Evolutionary conservation across 1,284 basidiomycete species (phyloP), one percentile per base, ranked within the genome.

Genomic region (Vanrija sp.): DNA sequence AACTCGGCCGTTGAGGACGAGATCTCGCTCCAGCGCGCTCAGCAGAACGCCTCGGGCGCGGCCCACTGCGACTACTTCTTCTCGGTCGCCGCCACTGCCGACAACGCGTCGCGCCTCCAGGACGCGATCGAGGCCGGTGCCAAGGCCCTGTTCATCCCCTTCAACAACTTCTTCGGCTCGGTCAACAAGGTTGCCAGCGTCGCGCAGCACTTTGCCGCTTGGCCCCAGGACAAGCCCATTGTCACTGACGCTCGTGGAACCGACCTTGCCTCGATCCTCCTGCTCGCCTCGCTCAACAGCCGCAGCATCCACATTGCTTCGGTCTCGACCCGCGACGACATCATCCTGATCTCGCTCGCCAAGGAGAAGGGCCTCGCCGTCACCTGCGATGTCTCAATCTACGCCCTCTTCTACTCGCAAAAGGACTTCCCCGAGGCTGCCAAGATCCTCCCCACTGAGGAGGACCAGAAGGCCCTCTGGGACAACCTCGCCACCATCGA

Each of bases 331-430:
- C 82, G 84, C 64, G 93, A 94, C 57, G 96, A 98, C 72, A 81
- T 99, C 51, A 79, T 88, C 38, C 78, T 99, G 55, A 98, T 99
- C 71, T 86, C 88, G 6, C 81, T 99, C 47, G 92, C 90, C 81
- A 99, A 98, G 78, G 86, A 87, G 51, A 96, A 95, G 79, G 82
- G 88, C 24, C 82, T 98, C 64, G 87, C 89, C 68, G 95, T 98
- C 54, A 98, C 94, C 3, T 98, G 95, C 73, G 96, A 99, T 66
- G 91, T 97, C 35, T 85, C 93, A 9, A 82, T 98, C 47, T 98
- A 92, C 75, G 84, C 90, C 10, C 80, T 99, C 56, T 98, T 97
- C 84, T 94, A 93, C 78, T 84, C 83, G 22, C 81, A 80, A 51
- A 86, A 88, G 60, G 82, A 88, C 62, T 93, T 83, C 78, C 85